Evolutionary conservation across 2,329 filamentous ascomycete genomes (phyloP).

Genomic region (Talaromyces rugulosus): DNA sequence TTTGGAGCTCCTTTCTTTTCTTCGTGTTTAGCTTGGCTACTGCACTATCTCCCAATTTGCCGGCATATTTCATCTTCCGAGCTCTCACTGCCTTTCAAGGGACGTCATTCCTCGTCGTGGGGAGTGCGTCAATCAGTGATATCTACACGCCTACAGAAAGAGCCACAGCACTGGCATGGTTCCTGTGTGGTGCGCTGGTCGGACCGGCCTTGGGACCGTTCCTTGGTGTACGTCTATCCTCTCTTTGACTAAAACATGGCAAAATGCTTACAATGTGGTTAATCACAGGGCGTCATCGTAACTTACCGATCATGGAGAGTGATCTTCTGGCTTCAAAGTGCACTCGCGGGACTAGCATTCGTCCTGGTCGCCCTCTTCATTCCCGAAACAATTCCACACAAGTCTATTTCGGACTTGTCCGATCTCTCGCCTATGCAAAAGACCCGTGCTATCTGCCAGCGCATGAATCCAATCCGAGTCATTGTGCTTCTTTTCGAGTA

Average conservation of each 20-base stretch:
- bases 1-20: constrained; percentile 61
- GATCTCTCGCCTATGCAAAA: constrained; percentile 51
- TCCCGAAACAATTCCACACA: constrained; percentile 68
- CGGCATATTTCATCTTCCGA: constrained; percentile 68
- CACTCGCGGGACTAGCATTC: constrained; percentile 57
- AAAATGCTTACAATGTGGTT: not conserved
- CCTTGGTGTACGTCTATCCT: constrained; percentile 25
- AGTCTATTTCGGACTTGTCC: constrained; percentile 58
- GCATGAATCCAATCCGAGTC: constrained; percentile 62
- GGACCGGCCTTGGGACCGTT: constrained; percentile 62
- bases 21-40: constrained; percentile 67
- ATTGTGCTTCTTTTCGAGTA: constrained; percentile 63
- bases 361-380: constrained; percentile 62
- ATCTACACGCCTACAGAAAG: constrained; percentile 64
- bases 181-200: constrained; percentile 65
- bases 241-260: not conserved
- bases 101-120: constrained; percentile 69
- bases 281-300: constrained; percentile 67
- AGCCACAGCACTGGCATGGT: constrained; percentile 70
- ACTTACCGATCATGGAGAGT: constrained; percentile 68
- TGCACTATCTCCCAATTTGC: constrained; percentile 66
- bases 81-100: constrained; percentile 71
- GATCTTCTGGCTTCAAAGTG: constrained; percentile 75
- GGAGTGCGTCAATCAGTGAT: constrained; percentile 65
- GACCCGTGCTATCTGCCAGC: constrained; percentile 52